Base-by-base conservation (phyloP, 2,329 filamentous ascomycete species). In the Fusarium sororula region DNA sequence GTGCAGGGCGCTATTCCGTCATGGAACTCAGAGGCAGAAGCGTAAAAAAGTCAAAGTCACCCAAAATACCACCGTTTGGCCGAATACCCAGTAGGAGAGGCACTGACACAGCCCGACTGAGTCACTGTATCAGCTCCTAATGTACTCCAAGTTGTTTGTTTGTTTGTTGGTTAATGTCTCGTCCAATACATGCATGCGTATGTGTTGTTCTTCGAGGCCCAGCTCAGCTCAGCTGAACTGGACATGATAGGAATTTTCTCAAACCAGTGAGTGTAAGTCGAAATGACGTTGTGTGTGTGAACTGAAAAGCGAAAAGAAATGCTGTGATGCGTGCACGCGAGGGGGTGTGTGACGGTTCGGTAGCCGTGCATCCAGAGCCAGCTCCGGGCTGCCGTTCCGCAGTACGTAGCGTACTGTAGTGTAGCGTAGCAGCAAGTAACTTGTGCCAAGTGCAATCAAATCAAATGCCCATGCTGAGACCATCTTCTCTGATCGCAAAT, bases 1-100 rank as follows among this genome's bases (percentile, higher is more conserved):
- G 69, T 80, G 79, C 78, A 80, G 77, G 67, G 66, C 68, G 59
- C 73, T 68, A 68, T 75, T 77, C 73, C 72, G 69, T 75, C 75
- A 76, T 72, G 60, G 71, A 73, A 68, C 48, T 55, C 68, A 55
- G 47, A 66, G 64, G 39, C 51, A 55, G 51, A 55, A 41, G 51
- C 24, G 64, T 54, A 68, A 72, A 74, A 77, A 68, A 70, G 67
- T 68, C 48, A 41, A 75, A 77, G 73, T 73, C 66, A 63, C 64
- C 56, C 61, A 60, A 56, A 77, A 77, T 77, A 73, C 66, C 56
- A 68, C 67, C 68, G 63, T 67, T 66, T 75, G 72, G 66, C 75
- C 63, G 62, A 66, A 74, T 75, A 58, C 41, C 72, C 51, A 45
- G 48, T 44, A 45, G 42, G n/a, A 28, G 41, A 18, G 39, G 48